A percentile compares a stretch with the other conserved stretches of the same genome.
These are phyloP conservation scores for Colletotrichum liaoningense DNA, from an alignment of 2,329 filamentous ascomycete species.

Conservation along the genomic window DNA sequence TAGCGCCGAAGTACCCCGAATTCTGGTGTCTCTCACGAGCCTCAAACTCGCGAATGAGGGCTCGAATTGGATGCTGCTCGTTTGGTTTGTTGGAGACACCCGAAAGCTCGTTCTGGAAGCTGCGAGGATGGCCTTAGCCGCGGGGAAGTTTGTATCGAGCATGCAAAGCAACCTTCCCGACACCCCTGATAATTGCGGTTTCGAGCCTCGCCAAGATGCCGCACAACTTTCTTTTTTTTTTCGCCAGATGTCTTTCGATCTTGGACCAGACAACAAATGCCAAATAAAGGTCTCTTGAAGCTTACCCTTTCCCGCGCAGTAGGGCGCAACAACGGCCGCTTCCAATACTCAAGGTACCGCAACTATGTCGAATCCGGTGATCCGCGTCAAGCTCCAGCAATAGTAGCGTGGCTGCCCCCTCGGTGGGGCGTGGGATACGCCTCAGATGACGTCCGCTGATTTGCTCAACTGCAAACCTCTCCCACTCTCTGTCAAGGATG, in stretches of 20 bases:
- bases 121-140: background rate
- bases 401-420: slow-evolving; percentile 25
- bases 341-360: slow-evolving; percentile 29
- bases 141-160: background rate
- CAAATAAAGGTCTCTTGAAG: background rate
- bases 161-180: background rate
- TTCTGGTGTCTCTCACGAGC: background rate
- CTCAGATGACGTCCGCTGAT: slow-evolving; percentile 34
- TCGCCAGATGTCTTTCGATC: background rate
- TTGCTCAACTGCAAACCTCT: slow-evolving; percentile 31
- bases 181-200: background rate
- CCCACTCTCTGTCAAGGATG: slow-evolving; percentile 36
- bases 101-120: background rate
- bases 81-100: background rate
- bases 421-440: slow-evolving; percentile 34
- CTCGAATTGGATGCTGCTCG: background rate
- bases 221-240: background rate
- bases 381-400: slow-evolving; percentile 32
- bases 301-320: background rate
- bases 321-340: slow-evolving; percentile 23
- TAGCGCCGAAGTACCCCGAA: background rate
- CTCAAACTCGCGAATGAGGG: background rate
- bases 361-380: slow-evolving; percentile 34
- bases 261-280: background rate
- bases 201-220: slow-evolving; percentile 3